Evolutionary conservation across 176 grass and related monocot genomes (phyloP).

Genomic region (Phragmites australis): DNA sequence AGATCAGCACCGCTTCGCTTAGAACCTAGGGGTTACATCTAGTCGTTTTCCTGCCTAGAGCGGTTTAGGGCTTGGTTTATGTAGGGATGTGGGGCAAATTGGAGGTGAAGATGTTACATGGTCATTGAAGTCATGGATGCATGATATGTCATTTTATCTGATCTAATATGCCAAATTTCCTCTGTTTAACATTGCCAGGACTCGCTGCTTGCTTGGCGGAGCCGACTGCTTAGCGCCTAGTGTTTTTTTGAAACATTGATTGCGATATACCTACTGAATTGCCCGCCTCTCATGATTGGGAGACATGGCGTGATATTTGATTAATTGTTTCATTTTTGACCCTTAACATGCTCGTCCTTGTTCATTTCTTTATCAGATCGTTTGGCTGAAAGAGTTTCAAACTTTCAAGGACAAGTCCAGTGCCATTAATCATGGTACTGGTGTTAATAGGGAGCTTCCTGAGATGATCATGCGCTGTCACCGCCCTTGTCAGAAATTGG

Average conservation of each 20-base stretch:
- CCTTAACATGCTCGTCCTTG: neutral
- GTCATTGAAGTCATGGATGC: neutral
- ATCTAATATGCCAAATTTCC: neutral
- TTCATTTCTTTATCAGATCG: neutral
- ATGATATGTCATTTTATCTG: neutral
- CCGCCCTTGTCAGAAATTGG: neutral
- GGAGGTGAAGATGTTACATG: neutral
- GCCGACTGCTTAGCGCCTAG: neutral
- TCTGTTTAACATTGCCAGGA: neutral
- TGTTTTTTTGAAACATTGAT: neutral
- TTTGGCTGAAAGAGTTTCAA: neutral
- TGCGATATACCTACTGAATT: neutral
- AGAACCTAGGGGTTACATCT: too few relatives aligned
- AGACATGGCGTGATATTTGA: neutral
- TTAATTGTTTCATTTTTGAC: neutral
- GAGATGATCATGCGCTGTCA: neutral
- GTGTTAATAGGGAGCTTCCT: neutral
- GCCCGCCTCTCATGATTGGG: neutral
- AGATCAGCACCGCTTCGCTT: too few relatives aligned
- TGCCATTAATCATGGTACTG: constrained; percentile 22
- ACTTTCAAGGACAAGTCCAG: neutral
- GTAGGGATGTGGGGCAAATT: too few relatives aligned
- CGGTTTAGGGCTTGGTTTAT: too few relatives aligned
- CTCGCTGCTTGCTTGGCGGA: neutral
- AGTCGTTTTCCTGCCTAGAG: too few relatives aligned